Base-by-base conservation (phyloP, 495 filamentous ascomycete species). In the Extremus antarcticus region DNA sequence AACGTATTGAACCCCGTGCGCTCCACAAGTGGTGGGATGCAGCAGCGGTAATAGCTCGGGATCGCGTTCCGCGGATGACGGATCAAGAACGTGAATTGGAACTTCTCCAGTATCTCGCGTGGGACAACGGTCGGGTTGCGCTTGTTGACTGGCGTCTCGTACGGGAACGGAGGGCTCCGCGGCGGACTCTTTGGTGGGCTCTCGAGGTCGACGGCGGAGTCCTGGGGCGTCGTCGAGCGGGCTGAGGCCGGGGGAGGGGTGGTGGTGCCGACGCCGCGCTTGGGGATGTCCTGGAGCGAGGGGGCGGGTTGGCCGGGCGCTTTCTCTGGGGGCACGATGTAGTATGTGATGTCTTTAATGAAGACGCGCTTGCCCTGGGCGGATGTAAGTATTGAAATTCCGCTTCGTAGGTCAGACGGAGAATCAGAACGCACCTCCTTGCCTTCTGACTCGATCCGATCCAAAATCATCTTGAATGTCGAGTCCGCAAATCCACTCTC, bases 71-170 rank as follows among this genome's bases (percentile, higher is more conserved):
- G 80, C 25, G 92, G 92, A 70, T 96, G 88, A 49, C 92, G 90
- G 74, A 98, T 96, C 38, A 98, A 77, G 74, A 98, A 96, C n/a
- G 89, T 86, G 74, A 90, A 95, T 63, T 95, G 88, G 74, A 94
- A 96, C 50, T 76, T 66, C 55, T 74, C 70, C 39, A 95, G 74
- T 49, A 88, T 65, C 17, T 75, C 74, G 1, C 75, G 66, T 15
- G 92, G 92, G 49, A 96, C 68, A 16, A 94, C 83, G 8, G 90
- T 94, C 15, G 90, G 90, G 66, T 96, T 96, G 21, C 74, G 73
- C 4, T 74, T 70, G 64, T 85, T 77, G 0, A 73, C 53, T 21
- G 68, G 66, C 2, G 82, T 84, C 54, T 68, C 48, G 66, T 83
- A 84, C 19, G 82, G 80, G 62, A 77, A 79, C 8, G 76, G 77